Base-by-base conservation (phyloP, 371 early-diverging fungal species). In the Racocetra persica region DNA sequence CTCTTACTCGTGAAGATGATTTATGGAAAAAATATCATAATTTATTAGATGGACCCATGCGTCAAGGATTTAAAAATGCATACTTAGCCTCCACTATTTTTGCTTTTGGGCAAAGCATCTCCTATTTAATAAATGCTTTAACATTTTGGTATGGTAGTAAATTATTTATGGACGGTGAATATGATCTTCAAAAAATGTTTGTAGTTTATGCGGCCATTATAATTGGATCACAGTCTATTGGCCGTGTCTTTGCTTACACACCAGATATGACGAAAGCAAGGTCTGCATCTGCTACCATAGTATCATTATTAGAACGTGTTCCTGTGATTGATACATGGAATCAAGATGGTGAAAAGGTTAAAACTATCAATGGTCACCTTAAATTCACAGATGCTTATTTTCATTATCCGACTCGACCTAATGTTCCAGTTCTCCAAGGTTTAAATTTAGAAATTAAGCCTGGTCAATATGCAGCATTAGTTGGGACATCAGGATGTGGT, bases 401-500 rank as follows among this genome's bases (percentile, higher is more conserved):
- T 88, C 86, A 88, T 57, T 96, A 98, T 83, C 97, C 97, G 28
- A 90, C 92, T 77, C 91, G 97, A 52, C 93, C 93, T 3, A 89
- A 93, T 80, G 88, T 92, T 52, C 81, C 86, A 36, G 90, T 98
- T 32, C 93, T 97, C 79, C 87, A 89, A 26, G 93, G 94, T 41
- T 84, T 98, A 80, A 89, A 90, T 72, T 85, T 98, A 36, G 85
- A 90, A 52, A 92, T 95, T 51, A 83, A 89, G 77, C 89, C 92
- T 5, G 95, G 95, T 41, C 90, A 95, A 84, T 93, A 90, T 6
- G 92, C 95, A n/a, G 97, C 96, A 6, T 85, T 97, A 22, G 96
- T 96, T 4, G 97, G 97, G 6, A 91, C 94, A 5, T 92, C 92
- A 6, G 97, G 97, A 16, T 95, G 95, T 81, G 97, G 98, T 62